Percentiles rank a stretch among this genome's conserved stretches.
These are phyloP conservation scores for Ceratobasidium papillatum DNA, from an alignment of 1,284 basidiomycete genomes.

Conservation along the genomic window DNA sequence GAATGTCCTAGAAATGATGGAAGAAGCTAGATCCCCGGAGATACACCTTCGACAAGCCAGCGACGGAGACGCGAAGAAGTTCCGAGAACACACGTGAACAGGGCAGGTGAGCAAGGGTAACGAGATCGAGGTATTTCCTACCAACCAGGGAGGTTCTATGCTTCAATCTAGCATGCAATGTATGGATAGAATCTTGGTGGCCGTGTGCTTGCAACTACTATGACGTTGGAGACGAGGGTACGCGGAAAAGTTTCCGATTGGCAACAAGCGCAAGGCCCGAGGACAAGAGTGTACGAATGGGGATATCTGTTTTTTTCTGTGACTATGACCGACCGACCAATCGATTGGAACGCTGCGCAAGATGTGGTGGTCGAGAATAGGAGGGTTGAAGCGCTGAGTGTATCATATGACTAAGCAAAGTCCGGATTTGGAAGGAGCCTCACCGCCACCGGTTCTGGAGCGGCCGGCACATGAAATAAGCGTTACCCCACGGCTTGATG, in stretches of 20 bases:
- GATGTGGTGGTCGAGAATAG: neutral
- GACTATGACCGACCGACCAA: neutral
- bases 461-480: constrained; percentile 4
- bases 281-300: neutral
- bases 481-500: neutral
- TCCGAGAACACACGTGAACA: constrained; percentile 34
- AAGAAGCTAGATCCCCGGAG: neutral
- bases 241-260: neutral
- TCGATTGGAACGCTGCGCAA: too few relatives aligned
- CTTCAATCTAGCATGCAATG: neutral
- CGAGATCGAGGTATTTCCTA: neutral
- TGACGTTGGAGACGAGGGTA: neutral
- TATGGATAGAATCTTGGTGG: neutral
- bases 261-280: neutral
- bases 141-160: neutral
- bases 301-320: neutral
- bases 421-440: neutral
- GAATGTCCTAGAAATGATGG: neutral
- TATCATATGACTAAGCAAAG: neutral
- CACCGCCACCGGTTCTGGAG: neutral
- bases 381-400: neutral
- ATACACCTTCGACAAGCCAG: constrained; percentile 20
- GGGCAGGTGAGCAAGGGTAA: constrained; percentile 11
- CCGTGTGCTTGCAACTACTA: neutral
- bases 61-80: constrained; percentile 37